Base-by-base conservation (phyloP, 768 basidiomycete species). In the Cyclocybe cylindracea region DNA sequence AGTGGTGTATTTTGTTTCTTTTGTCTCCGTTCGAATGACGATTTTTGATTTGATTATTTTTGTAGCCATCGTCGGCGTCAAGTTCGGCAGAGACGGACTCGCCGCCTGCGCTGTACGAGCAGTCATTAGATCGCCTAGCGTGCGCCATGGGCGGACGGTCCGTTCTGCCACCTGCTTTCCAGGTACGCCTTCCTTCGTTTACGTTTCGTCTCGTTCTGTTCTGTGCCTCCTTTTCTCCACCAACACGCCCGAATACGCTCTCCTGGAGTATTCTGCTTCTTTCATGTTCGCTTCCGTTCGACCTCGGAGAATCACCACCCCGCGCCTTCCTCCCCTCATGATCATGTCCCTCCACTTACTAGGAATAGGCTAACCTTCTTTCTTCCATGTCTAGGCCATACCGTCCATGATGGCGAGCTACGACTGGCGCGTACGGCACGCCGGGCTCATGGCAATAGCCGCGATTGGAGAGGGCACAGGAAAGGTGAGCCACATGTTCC, bases 391-490 rank as follows among this genome's bases (percentile, higher is more conserved):
- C 16, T 39, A 85, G 66, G 84, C 85, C 52, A 91, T 92, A 10
- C 90, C 90, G 0, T 85, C 84, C 0, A 91, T 95, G 86, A 75
- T 94, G 50, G 80, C 79, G 0, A 85, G 81, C 49, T 86, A 85
- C 53, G 89, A 94, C 67, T 96, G 94, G 94, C 78, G 89, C 46
- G 78, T 84, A 24, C 76, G 92, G 29, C 91, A 95, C 60, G 91
- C 91, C 0, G 93, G 89, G 9, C 70, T 95, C 19, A 90, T 93
- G 82, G 90, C 91, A 0, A 87, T 96, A 50, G 90, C 90, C 0
- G 82, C 87, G 0, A 86, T 94, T 45, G 91, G 84, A 0, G 93
- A 94, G 68, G 93, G 93, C 2, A 91, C 89, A 0, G 83, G 80
- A 35, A 86, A 85, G 73, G 84, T 86, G 24, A 24, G 24, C 24